A percentile compares a stretch with the other conserved stretches of the same genome.
Conservation (phyloP, 495 filamentous ascomycete genomes). For the Xylaria longipes region DNA sequence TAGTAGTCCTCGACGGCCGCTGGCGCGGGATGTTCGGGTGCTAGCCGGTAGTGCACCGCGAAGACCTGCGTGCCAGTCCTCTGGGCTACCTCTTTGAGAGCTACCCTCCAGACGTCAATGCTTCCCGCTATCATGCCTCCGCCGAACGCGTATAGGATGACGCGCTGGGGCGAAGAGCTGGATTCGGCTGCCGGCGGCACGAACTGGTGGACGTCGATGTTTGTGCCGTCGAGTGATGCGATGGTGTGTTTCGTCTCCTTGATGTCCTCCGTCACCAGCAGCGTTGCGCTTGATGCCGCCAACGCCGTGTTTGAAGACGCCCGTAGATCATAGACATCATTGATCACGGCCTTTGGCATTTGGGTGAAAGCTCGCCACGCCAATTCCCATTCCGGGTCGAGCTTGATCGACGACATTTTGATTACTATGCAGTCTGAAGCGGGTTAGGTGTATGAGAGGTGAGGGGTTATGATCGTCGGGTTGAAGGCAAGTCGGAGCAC, state of each 20-base stretch:
- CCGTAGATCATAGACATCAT: conserved; percentile 18
- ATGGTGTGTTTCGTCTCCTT: conserved; percentile 30
- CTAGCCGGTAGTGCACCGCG: conserved; percentile 49
- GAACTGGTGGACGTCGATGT: conserved; percentile 34
- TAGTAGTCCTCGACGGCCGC: conserved; percentile 45
- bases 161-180: conserved; percentile 29
- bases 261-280: conserved; percentile 26
- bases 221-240: conserved; percentile 32
- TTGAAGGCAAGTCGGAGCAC: not conserved
- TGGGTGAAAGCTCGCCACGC: conserved; percentile 9
- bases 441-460: not conserved
- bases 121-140: conserved; percentile 47
- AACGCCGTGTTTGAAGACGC: conserved; percentile 7
- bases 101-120: conserved; percentile 28
- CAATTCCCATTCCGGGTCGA: conserved; percentile 29
- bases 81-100: conserved; percentile 33
- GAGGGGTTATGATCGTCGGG: not conserved
- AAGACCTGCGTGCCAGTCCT: conserved; percentile 37
- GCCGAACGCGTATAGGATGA: conserved; percentile 46
- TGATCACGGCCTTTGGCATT: conserved; percentile 18
- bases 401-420: conserved; percentile 26
- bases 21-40: conserved; percentile 48
- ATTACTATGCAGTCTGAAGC: not conserved
- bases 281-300: not conserved
- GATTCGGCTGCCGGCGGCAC: conserved; percentile 20